A percentile compares a stretch with the other conserved stretches of the same genome.
Evolutionary conservation across 2,329 filamentous ascomycete species (phyloP).

Genomic region (Conoideocrella luteorostrata): DNA sequence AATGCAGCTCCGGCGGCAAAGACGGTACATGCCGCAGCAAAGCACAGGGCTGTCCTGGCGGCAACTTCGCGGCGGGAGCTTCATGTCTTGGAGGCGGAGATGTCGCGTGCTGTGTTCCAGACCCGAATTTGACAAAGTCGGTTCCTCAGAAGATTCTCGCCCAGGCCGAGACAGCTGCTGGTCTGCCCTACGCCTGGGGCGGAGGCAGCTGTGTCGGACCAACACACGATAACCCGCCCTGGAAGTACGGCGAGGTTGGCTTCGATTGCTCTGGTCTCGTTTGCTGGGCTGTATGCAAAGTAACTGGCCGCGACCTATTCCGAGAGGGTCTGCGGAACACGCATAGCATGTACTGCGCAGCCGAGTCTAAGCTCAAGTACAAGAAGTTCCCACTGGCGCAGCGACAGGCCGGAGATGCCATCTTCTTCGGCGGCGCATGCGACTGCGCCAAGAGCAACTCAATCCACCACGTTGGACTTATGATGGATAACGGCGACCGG

Average conservation of each 20-base stretch:
- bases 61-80: background rate
- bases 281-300: background rate
- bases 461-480: background rate
- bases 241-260: background rate
- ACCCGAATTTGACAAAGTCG: background rate
- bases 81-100: background rate
- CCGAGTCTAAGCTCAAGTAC: background rate
- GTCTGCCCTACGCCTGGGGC: background rate
- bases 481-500: background rate
- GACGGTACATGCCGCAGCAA: background rate
- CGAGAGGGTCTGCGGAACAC: background rate
- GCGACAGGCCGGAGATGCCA: background rate
- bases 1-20: background rate
- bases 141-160: slow-evolving; percentile 1
- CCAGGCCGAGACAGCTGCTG: background rate
- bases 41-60: background rate
- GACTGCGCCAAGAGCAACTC: background rate
- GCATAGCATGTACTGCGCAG: background rate
- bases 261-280: background rate
- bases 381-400: background rate
- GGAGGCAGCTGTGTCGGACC: background rate
- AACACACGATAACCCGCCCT: background rate
- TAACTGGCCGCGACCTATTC: background rate
- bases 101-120: background rate
- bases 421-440: background rate